Percentiles rank a stretch among this genome's conserved stretches.
Evolutionary conservation across 768 basidiomycete genomes (phyloP).

Genomic region (Gyrodon lividus): DNA sequence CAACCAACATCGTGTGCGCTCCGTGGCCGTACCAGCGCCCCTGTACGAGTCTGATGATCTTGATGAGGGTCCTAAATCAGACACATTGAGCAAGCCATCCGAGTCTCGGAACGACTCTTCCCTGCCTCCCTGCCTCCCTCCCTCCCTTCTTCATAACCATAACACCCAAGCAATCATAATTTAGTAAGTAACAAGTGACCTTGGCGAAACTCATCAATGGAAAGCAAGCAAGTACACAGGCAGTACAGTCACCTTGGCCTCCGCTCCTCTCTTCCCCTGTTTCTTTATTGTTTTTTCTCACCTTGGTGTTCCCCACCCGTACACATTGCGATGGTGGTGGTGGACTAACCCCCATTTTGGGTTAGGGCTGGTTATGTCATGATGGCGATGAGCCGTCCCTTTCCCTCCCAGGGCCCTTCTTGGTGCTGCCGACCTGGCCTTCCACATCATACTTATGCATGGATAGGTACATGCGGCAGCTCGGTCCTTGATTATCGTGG

Average conservation of each 20-base stretch:
- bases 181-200: not conserved
- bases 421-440: not conserved
- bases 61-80: conserved; percentile 12
- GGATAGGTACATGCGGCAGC: no score
- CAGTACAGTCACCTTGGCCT: not conserved
- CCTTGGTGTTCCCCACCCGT: conserved; percentile 1
- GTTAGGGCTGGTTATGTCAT: conserved; percentile 8
- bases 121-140: no score
- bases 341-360: not conserved
- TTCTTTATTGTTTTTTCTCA: not conserved
- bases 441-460: not conserved
- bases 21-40: conserved; percentile 6
- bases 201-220: not conserved
- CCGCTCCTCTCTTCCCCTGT: not conserved
- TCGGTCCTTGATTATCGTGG: no score
- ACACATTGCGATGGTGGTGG: not conserved
- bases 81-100: conserved; percentile 2
- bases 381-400: not conserved
- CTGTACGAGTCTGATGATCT: not conserved
- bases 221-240: no score
- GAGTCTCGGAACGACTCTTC: no score
- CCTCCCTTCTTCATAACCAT: no score
- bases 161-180: not conserved
- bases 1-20: conserved; percentile 11
- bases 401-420: not conserved